Base-by-base conservation (phyloP, 2,329 filamentous ascomycete species). In the Aspergillus jensenii region DNA sequence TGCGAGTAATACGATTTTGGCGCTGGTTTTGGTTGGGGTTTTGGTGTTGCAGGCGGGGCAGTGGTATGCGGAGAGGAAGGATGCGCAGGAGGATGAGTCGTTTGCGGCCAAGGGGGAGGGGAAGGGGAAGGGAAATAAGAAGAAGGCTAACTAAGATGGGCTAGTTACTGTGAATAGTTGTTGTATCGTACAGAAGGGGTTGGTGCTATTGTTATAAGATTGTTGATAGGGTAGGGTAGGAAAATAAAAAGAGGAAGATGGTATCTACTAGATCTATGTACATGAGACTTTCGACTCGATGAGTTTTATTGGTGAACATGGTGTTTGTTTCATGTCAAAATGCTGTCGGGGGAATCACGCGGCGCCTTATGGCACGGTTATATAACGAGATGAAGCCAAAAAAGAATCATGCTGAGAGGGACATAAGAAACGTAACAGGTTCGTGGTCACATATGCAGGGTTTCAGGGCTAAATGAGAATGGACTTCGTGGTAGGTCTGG, bases 51-150 rank as follows among this genome's bases (percentile, higher is more conserved):
- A 99, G 84, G 91, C 91, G 19, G 95, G 95, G 11, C 91, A 98
- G 83, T 98, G 93, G 95, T 99, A 99, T 79, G 95, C 95, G 25
- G 93, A 98, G 83, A 84, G 90, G 72, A 96, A 96, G 79, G 93
- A 98, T 76, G 83, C 83, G 69, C 89, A 93, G 73, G 93, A 97
- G 75, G 82, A 84, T 56, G 86, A 85, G 70, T 84, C 86, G 71
- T 82, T 88, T 44, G 57, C 45, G 50, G 58, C 61, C 45, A 54
- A 65, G 62, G 59, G 60, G 48, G 47, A 55, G 52, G 52, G 43
- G 23, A 37, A 60, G 43, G 54, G 47, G 41, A 61, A 61, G 6
- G 55, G 61, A 55, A 60, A 55, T 39, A 70, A 70, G 67, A 68
- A 66, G 65, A 66, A 64, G 47, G 49, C 27, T 35, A 56, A 44